Base-by-base conservation (phyloP, 1,139 yeast species). In the Hyphopichia fennica region DNA sequence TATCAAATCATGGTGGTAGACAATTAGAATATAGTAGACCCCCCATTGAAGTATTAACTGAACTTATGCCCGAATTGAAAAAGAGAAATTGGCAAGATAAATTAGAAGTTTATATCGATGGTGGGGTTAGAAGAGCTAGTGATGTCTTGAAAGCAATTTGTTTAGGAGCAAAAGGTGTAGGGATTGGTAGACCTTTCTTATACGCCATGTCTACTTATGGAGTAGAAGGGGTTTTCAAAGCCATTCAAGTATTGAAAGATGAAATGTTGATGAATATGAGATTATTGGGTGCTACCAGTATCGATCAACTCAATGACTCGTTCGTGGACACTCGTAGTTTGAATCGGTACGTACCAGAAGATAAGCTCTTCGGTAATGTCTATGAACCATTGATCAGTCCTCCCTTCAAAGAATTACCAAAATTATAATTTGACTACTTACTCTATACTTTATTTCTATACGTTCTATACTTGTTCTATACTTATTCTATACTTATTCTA, bases 211-310 rank as follows among this genome's bases (percentile, higher is more conserved):
- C 85, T 2, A 72, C 86, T 1, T 84, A 84, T 50, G 93, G 93
- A 4, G 87, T 81, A 45, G 82, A 75, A 8, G 97, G 97, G 46
- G 96, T 90, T 15, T 70, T 72, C 42, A 80, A 79, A 52, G 93
- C 95, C 8, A 83, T 87, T 50, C 90, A 85, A 54, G 67, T 89
- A 38, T 70, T 91, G 52, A 85, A 83, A 57, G 90, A 84, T 46
- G 98, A 91, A 60, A 63, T 91, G 60, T 81, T 78, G 48, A 87
- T 89, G 93, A 82, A 85, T 62, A 88, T 91, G 97, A 75, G 96
- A 50, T 71, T 90, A 39, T 67, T 91, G 40, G 98, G 97, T 35
- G 96, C 79, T 28, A 81, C 79, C 18, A 72, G 72, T 20, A 67
- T 91, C 17, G 77, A 74, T 37, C 84, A 89, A 35, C 71, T 91